Evolutionary conservation across 2,329 filamentous ascomycete species (phyloP), one percentile per base, ranked within the genome.

Genomic region (Beauveria caledonica): DNA sequence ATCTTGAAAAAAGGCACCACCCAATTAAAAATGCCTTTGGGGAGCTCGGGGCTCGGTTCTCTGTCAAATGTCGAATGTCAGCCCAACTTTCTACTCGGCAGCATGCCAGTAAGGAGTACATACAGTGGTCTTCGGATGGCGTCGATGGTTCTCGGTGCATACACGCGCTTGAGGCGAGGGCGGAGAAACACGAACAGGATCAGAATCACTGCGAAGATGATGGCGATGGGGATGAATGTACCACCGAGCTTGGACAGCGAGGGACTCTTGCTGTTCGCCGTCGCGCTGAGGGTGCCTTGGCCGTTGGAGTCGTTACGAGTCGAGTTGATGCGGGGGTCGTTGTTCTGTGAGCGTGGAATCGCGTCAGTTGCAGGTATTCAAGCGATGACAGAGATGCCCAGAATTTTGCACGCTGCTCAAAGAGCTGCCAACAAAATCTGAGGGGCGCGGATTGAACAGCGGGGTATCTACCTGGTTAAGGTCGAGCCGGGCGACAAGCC

Each of bases 1-100:
- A 83, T 81, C 66, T 81, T 82, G 76, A 84, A 87, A 74, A 90
- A 89, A 13, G 81, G 77, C 10, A 74, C 74, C 61, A 91, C 73
- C 88, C 88, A 92, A 66, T 87, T 83, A 67, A 89, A 76, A 50
- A 85, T 71, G 58, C 87, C 86, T 27, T 71, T 77, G 3, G 86
- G 84, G 0, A 87, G 77, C 2, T 76, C 69, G 23, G 84, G 84
- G 13, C 81, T 83, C 39, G 86, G 83, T 63, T 85, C 78, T 64
- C 80, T 82, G 46, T 2, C 3, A 9, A 36, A 36, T 13, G 13
- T 15, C 33, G 11, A 29, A 40, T 44, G 36, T 42, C 46, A 44
- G 48, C 23, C 46, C 6, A 61, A 68, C 61, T 52, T 15, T 39
- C 4, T 15, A 17, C 3, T 39, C 36, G 19, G 23, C 15, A 33